phyloP scores from a whole-genome alignment of 225 moss, liverwort and hornwort genomes.

The Thuidium tamariscinum region DNA sequence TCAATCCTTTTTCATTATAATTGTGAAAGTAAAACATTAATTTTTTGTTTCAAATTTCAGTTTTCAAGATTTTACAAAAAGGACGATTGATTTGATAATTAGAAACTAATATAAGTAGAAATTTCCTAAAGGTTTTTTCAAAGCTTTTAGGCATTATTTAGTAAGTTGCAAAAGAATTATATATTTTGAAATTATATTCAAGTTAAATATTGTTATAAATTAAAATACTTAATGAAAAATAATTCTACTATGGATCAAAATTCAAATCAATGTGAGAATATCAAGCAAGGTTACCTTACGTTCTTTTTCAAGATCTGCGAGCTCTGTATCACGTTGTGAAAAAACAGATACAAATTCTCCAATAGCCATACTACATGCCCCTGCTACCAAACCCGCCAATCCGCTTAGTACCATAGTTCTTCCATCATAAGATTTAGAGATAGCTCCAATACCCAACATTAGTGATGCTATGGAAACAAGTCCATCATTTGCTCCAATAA shows the following conservation, averaged over 20 bases:
- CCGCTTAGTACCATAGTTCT: conserved; percentile 24
- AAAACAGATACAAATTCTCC: conserved; percentile 33
- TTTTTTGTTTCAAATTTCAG: no score
- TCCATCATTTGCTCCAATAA: conserved; percentile 32
- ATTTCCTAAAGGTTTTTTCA: background rate
- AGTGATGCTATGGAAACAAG: conserved; percentile 30
- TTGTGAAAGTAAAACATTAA: background rate
- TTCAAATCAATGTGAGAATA: background rate
- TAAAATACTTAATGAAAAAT: background rate
- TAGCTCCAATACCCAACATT: conserved; percentile 26
- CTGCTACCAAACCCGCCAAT: conserved; percentile 25
- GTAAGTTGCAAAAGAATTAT: background rate
- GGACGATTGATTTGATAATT: background rate
- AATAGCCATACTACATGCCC: conserved; percentile 36
- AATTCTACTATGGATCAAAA: no score
- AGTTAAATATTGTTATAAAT: background rate
- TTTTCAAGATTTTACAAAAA: background rate
- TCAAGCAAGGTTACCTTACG: background rate
- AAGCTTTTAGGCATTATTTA: no score
- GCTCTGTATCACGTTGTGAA: conserved; percentile 45
- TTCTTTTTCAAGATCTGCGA: conserved; percentile 57
- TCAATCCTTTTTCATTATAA: background rate
- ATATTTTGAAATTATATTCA: background rate
- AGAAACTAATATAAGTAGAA: background rate
- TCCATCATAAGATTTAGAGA: background rate